Conservation (phyloP, 306 rosid species). For the Ceratonia siliqua region DNA sequence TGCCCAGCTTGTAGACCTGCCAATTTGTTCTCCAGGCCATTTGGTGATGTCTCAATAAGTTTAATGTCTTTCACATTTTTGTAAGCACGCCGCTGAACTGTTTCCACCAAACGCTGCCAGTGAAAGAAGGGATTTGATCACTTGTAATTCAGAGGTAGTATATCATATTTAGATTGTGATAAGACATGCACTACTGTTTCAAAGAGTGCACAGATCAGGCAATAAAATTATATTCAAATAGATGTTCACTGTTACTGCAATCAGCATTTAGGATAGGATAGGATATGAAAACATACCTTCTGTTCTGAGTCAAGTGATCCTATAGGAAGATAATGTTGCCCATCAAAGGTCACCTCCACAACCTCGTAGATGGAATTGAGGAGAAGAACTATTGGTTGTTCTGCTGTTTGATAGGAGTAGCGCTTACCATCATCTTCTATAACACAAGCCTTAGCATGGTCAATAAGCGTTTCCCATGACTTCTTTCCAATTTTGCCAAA, state of each 20-base stretch:
- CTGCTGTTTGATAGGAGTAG: background rate
- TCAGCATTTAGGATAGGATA: background rate
- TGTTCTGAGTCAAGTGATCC: background rate
- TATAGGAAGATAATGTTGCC: background rate
- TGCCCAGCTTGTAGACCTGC: slow-evolving; percentile 22
- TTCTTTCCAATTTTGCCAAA: slow-evolving; percentile 28
- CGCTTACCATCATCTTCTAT: slow-evolving; percentile 2
- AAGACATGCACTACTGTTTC: background rate
- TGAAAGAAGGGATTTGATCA: background rate
- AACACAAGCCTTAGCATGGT: slow-evolving; percentile 44
- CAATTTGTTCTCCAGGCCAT: background rate
- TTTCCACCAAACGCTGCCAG: slow-evolving; percentile 39
- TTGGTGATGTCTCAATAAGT: background rate
- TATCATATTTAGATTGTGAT: background rate
- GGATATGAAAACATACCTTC: slow-evolving; percentile 19
- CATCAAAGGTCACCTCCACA: slow-evolving; percentile 21
- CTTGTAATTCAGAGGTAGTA: background rate
- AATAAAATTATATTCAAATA: background rate
- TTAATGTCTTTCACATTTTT: slow-evolving; percentile 13
- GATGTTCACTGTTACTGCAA: background rate
- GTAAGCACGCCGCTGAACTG: slow-evolving; percentile 13
- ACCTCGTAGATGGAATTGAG: slow-evolving; percentile 40
- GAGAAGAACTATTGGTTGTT: background rate
- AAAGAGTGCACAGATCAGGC: background rate
- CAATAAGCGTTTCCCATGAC: slow-evolving; percentile 40